Conservation (phyloP, 345 rosid species). For the Eucalyptus melliodora region DNA sequence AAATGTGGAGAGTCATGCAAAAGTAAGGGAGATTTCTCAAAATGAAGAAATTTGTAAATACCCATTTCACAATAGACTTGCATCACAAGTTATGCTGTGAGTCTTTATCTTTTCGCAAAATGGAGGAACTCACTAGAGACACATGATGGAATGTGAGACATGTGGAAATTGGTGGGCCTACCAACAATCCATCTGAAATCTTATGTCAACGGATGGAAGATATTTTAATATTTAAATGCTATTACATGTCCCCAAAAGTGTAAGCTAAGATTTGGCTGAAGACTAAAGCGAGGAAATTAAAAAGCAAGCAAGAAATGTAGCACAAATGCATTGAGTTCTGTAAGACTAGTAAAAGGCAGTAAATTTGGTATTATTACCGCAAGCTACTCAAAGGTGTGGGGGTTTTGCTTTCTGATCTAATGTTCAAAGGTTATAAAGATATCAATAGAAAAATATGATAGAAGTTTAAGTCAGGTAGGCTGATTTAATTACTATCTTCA, state of each 20-base stretch:
- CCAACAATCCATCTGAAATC: neutral
- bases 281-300: neutral
- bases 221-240: neutral
- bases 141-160: neutral
- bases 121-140: neutral
- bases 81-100: neutral
- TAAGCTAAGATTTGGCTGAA: neutral
- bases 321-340: neutral
- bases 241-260: neutral
- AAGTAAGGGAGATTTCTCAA: neutral
- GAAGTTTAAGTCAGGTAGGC: neutral
- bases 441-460: neutral
- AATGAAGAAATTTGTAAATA: neutral
- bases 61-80: neutral
- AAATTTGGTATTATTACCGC: neutral
- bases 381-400: neutral
- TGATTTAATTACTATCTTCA: neutral
- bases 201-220: neutral
- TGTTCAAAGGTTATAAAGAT: neutral
- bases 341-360: neutral
- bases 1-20: neutral
- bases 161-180: neutral
- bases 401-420: neutral
- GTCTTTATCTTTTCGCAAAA: neutral
- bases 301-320: neutral